These are phyloP conservation scores for Didymella glomerata DNA, from an alignment of 2,329 filamentous ascomycete species.

Conservation along the genomic window DNA sequence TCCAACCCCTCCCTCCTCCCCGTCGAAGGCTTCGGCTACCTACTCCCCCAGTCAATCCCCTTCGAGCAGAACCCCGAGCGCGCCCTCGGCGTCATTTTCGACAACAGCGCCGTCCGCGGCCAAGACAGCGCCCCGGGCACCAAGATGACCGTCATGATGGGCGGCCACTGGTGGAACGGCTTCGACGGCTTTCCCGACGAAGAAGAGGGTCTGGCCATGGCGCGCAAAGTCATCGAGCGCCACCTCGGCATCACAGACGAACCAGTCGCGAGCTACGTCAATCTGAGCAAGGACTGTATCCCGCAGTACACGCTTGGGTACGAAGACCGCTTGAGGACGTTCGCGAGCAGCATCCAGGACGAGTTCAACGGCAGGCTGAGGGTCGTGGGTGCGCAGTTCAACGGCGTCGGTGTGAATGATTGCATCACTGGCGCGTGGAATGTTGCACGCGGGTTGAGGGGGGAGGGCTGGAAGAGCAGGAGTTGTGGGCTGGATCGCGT, in stretches of 20 bases:
- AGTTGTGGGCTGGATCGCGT: conserved; percentile 39
- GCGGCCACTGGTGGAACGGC: conserved; percentile 88
- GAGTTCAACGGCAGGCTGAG: conserved; percentile 70
- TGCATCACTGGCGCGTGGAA: conserved; percentile 65
- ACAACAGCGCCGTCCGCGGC: conserved; percentile 71
- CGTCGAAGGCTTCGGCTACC: conserved; percentile 83
- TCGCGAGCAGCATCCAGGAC: conserved; percentile 64
- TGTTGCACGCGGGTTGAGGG: conserved; percentile 54
- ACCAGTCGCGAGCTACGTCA: conserved; percentile 68
- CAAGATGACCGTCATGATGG: conserved; percentile 93
- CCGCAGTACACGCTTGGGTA: conserved; percentile 91
- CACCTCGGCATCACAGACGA: conserved; percentile 76
- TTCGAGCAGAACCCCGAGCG: conserved; percentile 79
- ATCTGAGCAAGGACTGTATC: conserved; percentile 76
- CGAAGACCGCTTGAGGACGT: conserved; percentile 63
- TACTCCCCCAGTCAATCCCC: conserved; percentile 79
- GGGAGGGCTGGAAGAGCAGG: conserved; percentile 42
- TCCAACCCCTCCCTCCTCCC: conserved; percentile 69
- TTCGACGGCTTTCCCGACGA: conserved; percentile 69
- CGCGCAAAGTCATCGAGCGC: conserved; percentile 71
- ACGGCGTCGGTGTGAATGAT: conserved; percentile 60
- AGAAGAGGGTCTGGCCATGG: conserved; percentile 73
- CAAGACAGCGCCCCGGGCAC: conserved; percentile 71
- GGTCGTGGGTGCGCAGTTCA: conserved; percentile 63
- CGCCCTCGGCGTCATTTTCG: conserved; percentile 91